Evolutionary conservation across 2,329 filamentous ascomycete genomes (phyloP), one percentile per base, ranked within the genome.

Genomic region (Huntiella decipiens): DNA sequence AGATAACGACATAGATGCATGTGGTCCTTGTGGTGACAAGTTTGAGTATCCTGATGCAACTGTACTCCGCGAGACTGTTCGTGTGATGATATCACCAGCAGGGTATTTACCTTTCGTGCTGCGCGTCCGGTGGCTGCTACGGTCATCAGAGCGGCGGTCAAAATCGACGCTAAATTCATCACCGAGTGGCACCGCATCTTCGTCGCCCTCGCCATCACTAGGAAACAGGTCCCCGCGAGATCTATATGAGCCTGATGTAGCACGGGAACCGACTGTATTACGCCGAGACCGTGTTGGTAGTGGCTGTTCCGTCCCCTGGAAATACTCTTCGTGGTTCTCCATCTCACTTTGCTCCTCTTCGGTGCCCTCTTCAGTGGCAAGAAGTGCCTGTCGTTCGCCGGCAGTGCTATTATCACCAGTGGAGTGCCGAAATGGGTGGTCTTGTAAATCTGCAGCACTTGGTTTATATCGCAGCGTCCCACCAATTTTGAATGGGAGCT

Each of bases 141-240:
- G 71, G 55, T 85, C 81, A 47, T 91, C 85, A 52, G 80, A 75
- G 44, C 81, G 74, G 22, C 22, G 28, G 50, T 86, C 79, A 51
- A 95, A 67, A 3, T 78, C 76, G 58, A 93, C 78, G 2, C 86
- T 83, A 54, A 96, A 92, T 56, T 95, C 87, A 57, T 95, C 88
- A 54, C 88, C 84, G 13, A 96, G 64, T 10, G 86, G 83, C n/a
- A 94, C 75, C 1, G 88, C 88, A 61, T 96, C 88, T 58, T 93
- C 87, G 52, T 92, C 85, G 45, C 87, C 85, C 55, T 79, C 75
- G 40, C 71, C 74, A 51, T 93, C 86, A 55, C 86, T 94, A 0
- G 85, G 85, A 53, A 95, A 91, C 10, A 96, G 66, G 61, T 96
- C 88, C 2, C 86, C 86, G 40, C 88, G 70, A 8, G 86, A 94